Conservation (phyloP, 805 yeast genomes). For the Vanderwaltozyma verrucispora region DNA sequence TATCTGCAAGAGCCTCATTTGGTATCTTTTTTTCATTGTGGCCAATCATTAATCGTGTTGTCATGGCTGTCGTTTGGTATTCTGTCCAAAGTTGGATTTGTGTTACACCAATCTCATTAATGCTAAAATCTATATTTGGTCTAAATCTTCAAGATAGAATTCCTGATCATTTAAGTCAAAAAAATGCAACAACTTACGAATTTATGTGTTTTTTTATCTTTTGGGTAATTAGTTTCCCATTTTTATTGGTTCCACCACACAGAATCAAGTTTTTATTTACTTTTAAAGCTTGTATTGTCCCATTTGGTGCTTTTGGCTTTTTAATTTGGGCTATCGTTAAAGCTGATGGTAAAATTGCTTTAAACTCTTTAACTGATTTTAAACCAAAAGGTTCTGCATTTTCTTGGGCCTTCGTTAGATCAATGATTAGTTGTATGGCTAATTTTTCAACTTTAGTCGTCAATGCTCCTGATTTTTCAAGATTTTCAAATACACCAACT, state of each 20-base stretch:
- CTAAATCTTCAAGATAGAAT: slow-evolving; percentile 49
- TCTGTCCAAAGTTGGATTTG: slow-evolving; percentile 81
- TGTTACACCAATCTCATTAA: slow-evolving; percentile 68
- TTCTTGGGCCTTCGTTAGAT: slow-evolving; percentile 61
- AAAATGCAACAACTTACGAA: slow-evolving; percentile 60
- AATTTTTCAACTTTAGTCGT: slow-evolving; percentile 73
- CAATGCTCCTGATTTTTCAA: slow-evolving; percentile 76
- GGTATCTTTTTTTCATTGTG: slow-evolving; percentile 81
- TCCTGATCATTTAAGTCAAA: slow-evolving; percentile 48
- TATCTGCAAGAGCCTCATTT: slow-evolving; percentile 68
- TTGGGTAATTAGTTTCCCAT: slow-evolving; percentile 73
- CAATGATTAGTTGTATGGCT: slow-evolving; percentile 65
- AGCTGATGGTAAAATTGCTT: slow-evolving; percentile 46
- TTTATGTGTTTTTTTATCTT: slow-evolving; percentile 71
- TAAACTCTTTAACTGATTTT: slow-evolving; percentile 16
- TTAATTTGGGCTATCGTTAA: slow-evolving; percentile 75
- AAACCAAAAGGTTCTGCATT: slow-evolving; percentile 18
- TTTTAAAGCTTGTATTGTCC: slow-evolving; percentile 65
- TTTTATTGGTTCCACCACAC: slow-evolving; percentile 75
- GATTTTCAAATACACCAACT: slow-evolving; percentile 50
- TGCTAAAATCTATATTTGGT: slow-evolving; percentile 71
- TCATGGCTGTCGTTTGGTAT: slow-evolving; percentile 82
- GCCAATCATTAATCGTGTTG: slow-evolving; percentile 84
- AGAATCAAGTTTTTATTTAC: slow-evolving; percentile 76
- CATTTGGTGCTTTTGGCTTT: slow-evolving; percentile 75